Percentiles rank a stretch among this genome's conserved stretches.
These are phyloP conservation scores for Lactarius tabidus DNA, from an alignment of 768 basidiomycete species.

Conservation along the genomic window DNA sequence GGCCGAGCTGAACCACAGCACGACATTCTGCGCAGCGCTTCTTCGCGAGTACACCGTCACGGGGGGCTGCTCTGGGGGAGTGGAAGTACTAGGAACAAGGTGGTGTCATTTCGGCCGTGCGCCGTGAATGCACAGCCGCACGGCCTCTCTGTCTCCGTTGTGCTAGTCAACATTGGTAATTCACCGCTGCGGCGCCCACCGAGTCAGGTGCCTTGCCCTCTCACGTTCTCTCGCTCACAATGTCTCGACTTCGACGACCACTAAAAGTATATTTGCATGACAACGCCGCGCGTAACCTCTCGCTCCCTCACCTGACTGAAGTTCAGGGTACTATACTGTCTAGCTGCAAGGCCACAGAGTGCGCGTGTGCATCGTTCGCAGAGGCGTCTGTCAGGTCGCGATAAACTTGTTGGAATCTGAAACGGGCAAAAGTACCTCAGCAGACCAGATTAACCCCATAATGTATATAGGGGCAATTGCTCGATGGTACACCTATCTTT, in stretches of 20 bases:
- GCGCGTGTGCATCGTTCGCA: background rate
- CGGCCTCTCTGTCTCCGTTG: background rate
- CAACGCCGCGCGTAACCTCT: background rate
- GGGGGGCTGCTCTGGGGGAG: background rate
- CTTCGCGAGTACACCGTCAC: background rate
- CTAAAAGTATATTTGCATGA: background rate
- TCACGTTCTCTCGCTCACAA: no score
- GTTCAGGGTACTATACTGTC: no score
- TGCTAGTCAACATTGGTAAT: background rate
- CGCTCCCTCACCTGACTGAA: background rate
- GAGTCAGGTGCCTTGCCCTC: background rate
- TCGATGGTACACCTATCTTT: background rate
- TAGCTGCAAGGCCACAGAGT: background rate
- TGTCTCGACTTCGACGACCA: background rate
- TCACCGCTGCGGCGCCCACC: background rate
- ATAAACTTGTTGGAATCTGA: background rate
- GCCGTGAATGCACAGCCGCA: background rate
- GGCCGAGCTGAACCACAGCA: conserved; percentile 50
- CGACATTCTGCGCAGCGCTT: conserved; percentile 50
- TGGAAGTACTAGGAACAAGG: background rate
- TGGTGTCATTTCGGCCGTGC: background rate
- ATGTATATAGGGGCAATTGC: background rate
- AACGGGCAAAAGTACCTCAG: background rate
- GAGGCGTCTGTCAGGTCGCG: background rate
- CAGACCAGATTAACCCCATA: background rate